Evolutionary conservation across 768 basidiomycete species (phyloP).

Genomic region (Phaffia tasmanica): DNA sequence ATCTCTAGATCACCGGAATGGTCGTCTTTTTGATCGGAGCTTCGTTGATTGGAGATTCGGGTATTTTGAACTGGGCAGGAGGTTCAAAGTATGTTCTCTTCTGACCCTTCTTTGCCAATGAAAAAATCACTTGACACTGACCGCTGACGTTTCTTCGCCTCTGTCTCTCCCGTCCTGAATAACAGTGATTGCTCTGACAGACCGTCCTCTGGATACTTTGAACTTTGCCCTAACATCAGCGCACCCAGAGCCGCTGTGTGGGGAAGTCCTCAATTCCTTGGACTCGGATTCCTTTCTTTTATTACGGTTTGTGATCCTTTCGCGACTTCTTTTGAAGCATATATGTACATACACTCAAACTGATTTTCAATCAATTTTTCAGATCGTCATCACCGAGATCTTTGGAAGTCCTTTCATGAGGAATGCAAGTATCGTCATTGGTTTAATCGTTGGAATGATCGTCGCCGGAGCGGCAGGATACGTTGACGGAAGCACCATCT

Average conservation of each 20-base stretch:
- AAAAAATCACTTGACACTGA: no score
- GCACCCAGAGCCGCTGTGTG: constrained; percentile 60
- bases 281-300: constrained; percentile 76
- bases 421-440: constrained; percentile 47
- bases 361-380: not conserved
- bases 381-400: constrained; percentile 46
- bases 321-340: constrained; percentile 44
- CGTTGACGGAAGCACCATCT: constrained; percentile 56
- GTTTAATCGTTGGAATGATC: constrained; percentile 64
- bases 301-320: constrained; percentile 37
- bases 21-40: constrained; percentile 73
- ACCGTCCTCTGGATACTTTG: constrained; percentile 57
- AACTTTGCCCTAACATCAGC: constrained; percentile 57
- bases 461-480: constrained; percentile 71
- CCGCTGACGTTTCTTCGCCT: not conserved
- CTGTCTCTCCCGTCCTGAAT: no score
- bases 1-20: constrained; percentile 47
- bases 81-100: constrained; percentile 47
- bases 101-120: not conserved
- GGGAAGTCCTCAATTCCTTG: constrained; percentile 74
- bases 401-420: constrained; percentile 78
- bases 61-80: constrained; percentile 72
- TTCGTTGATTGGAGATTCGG: constrained; percentile 60
- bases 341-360: constrained; percentile 41
- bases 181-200: constrained; percentile 46